Conservation (phyloP, 148 eudicot species). For the Rhododendron molle region DNA sequence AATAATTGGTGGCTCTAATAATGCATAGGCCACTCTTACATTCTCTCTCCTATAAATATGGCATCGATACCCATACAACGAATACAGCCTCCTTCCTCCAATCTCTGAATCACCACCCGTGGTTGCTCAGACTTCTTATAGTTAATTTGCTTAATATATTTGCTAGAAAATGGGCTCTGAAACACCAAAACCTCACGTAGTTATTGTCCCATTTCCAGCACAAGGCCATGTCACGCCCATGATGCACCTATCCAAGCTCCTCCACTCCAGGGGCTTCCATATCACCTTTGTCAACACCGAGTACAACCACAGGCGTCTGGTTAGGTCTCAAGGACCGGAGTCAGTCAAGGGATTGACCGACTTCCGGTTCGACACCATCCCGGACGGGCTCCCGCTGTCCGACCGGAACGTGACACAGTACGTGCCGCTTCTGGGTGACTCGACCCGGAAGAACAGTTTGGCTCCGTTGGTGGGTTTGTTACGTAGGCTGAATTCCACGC, state of each 20-base stretch:
- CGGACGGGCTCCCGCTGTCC: neutral
- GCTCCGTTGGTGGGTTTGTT: neutral
- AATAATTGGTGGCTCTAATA: too few species aligned
- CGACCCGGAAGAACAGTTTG: neutral
- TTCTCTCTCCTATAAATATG: too few species aligned
- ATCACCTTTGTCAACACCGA: neutral
- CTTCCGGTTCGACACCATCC: neutral
- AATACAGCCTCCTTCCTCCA: too few species aligned
- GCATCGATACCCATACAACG: too few species aligned
- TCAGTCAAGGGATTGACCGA: neutral
- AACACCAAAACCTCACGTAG: neutral
- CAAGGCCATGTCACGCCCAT: neutral
- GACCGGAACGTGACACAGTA: neutral
- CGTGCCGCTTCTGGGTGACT: neutral
- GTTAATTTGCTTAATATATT: neutral
- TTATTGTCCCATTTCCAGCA: neutral
- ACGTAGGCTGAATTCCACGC: neutral
- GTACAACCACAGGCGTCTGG: neutral
- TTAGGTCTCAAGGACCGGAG: neutral
- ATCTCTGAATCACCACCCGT: too few species aligned
- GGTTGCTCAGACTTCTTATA: too few species aligned
- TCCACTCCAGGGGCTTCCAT: neutral
- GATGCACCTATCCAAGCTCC: constrained; percentile 1
- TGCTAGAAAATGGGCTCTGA: neutral
- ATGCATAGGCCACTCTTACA: too few species aligned